Conservation (phyloP, 371 early-diverging fungal genomes). For the Mucor velutinosus region DNA sequence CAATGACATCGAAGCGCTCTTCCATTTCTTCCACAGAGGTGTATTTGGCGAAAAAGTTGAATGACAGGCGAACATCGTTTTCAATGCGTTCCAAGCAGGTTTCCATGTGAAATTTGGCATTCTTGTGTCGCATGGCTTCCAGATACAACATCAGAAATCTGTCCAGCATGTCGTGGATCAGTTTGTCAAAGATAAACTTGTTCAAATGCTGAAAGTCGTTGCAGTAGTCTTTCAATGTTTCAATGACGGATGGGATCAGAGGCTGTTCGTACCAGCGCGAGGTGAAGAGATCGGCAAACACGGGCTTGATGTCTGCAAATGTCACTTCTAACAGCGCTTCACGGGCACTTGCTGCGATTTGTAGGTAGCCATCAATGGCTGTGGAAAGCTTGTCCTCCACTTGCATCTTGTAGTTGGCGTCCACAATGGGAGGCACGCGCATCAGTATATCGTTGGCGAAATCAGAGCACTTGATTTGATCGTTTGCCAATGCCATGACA, state of each 20-base stretch:
- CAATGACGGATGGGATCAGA: slow-evolving; percentile 79
- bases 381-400: slow-evolving; percentile 63
- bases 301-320: slow-evolving; percentile 78
- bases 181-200: slow-evolving; percentile 81
- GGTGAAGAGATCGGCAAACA: slow-evolving; percentile 75
- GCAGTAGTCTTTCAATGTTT: slow-evolving; percentile 90
- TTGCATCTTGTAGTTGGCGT: slow-evolving; percentile 67
- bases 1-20: slow-evolving; percentile 74
- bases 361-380: slow-evolving; percentile 81
- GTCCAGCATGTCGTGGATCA: slow-evolving; percentile 85
- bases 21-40: slow-evolving; percentile 66
- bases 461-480: slow-evolving; percentile 86
- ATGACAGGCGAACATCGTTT: slow-evolving; percentile 61
- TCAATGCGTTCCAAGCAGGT: slow-evolving; percentile 64
- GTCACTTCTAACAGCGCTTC: slow-evolving; percentile 80
- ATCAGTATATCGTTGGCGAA: slow-evolving; percentile 80
- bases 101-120: slow-evolving; percentile 73
- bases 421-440: slow-evolving; percentile 68
- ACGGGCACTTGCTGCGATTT: slow-evolving; percentile 72
- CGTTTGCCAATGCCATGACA: slow-evolving; percentile 92
- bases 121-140: slow-evolving; percentile 80
- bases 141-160: slow-evolving; percentile 80
- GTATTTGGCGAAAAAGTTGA: slow-evolving; percentile 70
- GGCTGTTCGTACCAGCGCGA: slow-evolving; percentile 89
- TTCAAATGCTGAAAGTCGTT: slow-evolving; percentile 84